A percentile compares a stretch with the other conserved stretches of the same genome.
Evolutionary conservation across 768 basidiomycete species (phyloP).

Genomic region (Podaxis sp.): DNA sequence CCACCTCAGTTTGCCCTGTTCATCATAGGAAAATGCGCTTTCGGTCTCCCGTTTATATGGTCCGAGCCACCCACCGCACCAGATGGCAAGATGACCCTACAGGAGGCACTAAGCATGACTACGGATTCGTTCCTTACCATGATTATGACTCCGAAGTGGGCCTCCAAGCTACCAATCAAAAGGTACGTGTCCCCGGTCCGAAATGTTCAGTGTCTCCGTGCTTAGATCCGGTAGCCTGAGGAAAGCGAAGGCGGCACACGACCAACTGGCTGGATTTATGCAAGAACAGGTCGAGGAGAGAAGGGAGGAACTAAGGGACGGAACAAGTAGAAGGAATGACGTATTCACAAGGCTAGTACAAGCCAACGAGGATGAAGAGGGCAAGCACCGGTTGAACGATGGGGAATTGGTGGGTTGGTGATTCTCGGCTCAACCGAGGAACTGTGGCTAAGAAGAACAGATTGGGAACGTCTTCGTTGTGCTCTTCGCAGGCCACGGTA

Average conservation of each 20-base stretch:
- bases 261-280: constrained; percentile 38
- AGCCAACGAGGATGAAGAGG: constrained; percentile 44
- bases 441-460: constrained; percentile 23
- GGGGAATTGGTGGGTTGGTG: constrained; percentile 35
- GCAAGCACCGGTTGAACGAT: constrained; percentile 39
- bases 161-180: constrained; percentile 33
- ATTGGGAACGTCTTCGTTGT: constrained; percentile 54
- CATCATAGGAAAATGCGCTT: constrained; percentile 45
- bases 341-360: constrained; percentile 44
- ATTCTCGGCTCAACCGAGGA: not conserved
- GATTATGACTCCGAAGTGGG: constrained; percentile 36
- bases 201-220: not conserved
- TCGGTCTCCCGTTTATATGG: constrained; percentile 47
- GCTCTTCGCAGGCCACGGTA: constrained; percentile 61
- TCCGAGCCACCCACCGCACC: constrained; percentile 33
- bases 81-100: constrained; percentile 38
- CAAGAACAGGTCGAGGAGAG: constrained; percentile 33
- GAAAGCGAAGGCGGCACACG: constrained; percentile 28
- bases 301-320: constrained; percentile 26
- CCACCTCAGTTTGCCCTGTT: constrained; percentile 38
- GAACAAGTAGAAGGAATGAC: constrained; percentile 24
- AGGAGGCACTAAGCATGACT: constrained; percentile 36
- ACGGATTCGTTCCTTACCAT: constrained; percentile 28
- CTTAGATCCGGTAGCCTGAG: constrained; percentile 24
- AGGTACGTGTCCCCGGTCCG: constrained; percentile 24